phyloP scores from a whole-genome alignment of 164 flowering plant species.

The Nymphaea thermarum region DNA sequence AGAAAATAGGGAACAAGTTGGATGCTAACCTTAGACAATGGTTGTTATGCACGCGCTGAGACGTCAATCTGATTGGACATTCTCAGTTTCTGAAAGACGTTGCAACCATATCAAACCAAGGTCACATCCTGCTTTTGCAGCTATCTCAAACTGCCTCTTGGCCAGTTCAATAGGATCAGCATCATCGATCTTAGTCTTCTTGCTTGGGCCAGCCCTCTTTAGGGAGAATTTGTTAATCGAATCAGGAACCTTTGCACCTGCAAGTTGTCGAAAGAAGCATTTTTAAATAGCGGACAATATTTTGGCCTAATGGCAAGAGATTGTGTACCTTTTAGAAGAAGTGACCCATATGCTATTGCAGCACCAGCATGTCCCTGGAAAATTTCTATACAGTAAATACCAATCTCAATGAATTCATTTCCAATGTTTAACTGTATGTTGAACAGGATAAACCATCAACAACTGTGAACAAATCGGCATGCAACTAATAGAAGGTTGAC shows the following conservation, averaged over 20 bases:
- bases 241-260: conserved; percentile 75
- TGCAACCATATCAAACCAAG: conserved; percentile 80
- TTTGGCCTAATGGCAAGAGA: too few species aligned
- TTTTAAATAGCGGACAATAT: not conserved
- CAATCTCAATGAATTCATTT: too few species aligned
- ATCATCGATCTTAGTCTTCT: conserved; percentile 8
- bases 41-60: too few species aligned
- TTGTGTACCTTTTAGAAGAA: conserved; percentile 64
- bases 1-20: too few species aligned
- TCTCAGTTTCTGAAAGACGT: conserved; percentile 58
- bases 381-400: not conserved
- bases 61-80: not conserved
- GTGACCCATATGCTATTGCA: conserved; percentile 91
- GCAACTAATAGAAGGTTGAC: too few species aligned
- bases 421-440: too few species aligned
- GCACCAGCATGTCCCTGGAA: conserved; percentile 93
- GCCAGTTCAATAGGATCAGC: conserved; percentile 47
- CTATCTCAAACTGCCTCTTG: conserved; percentile 54
- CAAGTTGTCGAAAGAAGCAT: not conserved
- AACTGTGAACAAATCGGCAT: too few species aligned
- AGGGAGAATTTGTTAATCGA: conserved; percentile 32
- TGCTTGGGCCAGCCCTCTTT: conserved; percentile 20
- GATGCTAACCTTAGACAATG: too few species aligned
- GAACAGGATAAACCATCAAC: too few species aligned
- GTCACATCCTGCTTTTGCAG: conserved; percentile 74